These are phyloP conservation scores for Auriscalpium orientale DNA, from an alignment of 768 basidiomycete species.

Conservation along the genomic window DNA sequence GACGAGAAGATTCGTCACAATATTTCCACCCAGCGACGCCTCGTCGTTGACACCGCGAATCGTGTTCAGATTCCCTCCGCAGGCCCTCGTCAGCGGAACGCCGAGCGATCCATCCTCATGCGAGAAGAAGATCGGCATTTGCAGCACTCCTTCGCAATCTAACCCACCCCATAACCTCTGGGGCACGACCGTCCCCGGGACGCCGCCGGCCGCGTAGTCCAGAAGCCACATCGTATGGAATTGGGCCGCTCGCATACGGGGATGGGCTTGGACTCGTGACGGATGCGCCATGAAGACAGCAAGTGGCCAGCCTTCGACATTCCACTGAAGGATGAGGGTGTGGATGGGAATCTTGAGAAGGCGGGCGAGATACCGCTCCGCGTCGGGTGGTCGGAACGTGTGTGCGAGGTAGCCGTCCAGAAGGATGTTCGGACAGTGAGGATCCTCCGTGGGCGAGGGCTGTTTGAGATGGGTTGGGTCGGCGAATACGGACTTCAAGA, in stretches of 20 bases:
- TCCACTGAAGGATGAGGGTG: background rate
- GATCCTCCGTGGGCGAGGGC: too few relatives aligned
- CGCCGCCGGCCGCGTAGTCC: background rate
- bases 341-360: background rate
- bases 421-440: background rate
- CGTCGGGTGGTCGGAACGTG: background rate
- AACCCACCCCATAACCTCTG: background rate
- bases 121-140: slow-evolving; percentile 12
- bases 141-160: background rate
- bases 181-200: background rate
- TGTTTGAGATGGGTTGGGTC: too few relatives aligned
- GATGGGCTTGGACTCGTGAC: background rate
- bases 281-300: background rate
- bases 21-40: too few relatives aligned
- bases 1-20: too few relatives aligned
- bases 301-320: background rate
- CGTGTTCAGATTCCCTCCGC: background rate
- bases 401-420: background rate
- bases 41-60: background rate
- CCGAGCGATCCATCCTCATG: background rate
- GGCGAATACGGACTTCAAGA: too few relatives aligned
- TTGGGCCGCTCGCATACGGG: background rate
- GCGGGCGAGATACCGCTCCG: background rate
- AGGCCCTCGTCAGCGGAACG: background rate
- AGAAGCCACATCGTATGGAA: background rate